phyloP scores from a whole-genome alignment of 345 rosid genomes.

The Noccaea caerulescens region DNA sequence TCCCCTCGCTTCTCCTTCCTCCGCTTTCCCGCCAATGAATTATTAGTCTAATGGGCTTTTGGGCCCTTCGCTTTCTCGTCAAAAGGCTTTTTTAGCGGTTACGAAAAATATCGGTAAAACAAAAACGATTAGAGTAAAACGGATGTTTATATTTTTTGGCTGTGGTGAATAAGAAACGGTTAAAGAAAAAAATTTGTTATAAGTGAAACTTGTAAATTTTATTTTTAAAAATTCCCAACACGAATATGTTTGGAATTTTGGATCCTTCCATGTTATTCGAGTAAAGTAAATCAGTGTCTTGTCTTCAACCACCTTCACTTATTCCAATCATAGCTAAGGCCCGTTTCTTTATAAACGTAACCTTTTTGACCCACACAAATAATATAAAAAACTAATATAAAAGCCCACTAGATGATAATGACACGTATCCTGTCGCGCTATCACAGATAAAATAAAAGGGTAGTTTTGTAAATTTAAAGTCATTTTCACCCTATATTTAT shows the following conservation, averaged over 20 bases:
- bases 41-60: slow-evolving; percentile 7
- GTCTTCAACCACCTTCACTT: slow-evolving; percentile 1
- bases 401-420: not conserved
- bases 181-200: too few relatives aligned
- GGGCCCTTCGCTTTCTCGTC: slow-evolving; percentile 38
- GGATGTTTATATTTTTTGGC: too few relatives aligned
- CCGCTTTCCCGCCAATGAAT: slow-evolving; percentile 28
- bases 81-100: not conserved
- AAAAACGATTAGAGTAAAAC: too few relatives aligned
- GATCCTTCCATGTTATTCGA: too few relatives aligned
- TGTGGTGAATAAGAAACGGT: too few relatives aligned
- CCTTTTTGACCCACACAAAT: not conserved
- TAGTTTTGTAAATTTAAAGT: not conserved
- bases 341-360: not conserved
- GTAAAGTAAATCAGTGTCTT: not conserved
- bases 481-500: not conserved
- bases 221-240: too few relatives aligned
- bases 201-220: too few relatives aligned
- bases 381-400: not conserved
- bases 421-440: not conserved
- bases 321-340: slow-evolving; percentile 2
- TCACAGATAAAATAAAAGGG: slow-evolving; percentile 9
- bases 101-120: too few relatives aligned
- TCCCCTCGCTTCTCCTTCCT: slow-evolving; percentile 42
- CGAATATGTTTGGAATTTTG: too few relatives aligned